Evolutionary conservation across 2,329 filamentous ascomycete species (phyloP).

Genomic region (Balansia obtecta): DNA sequence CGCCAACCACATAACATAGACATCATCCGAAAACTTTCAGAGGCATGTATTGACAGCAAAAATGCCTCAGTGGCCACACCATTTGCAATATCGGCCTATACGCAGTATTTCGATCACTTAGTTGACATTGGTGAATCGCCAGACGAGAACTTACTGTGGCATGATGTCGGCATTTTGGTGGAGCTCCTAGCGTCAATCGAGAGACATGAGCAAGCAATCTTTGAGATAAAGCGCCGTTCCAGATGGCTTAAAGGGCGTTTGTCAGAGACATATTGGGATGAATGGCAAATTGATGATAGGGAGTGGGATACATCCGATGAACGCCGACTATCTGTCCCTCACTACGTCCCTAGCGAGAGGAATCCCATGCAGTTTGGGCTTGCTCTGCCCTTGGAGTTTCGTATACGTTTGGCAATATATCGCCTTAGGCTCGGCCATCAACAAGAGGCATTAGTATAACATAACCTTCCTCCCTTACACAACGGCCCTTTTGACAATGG

Average conservation of each 20-base stretch:
- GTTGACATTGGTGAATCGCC: constrained; percentile 19
- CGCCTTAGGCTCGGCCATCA: constrained; percentile 58
- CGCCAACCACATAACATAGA: constrained; percentile 40
- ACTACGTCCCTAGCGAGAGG: constrained; percentile 45
- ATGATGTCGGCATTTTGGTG: constrained; percentile 73
- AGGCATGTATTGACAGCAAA: constrained; percentile 41
- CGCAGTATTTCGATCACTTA: constrained; percentile 31
- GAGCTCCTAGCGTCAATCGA: constrained; percentile 61
- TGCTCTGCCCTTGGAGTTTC: constrained; percentile 67
- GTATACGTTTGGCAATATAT: constrained; percentile 72
- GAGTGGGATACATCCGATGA: constrained; percentile 74
- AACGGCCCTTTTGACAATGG: background rate
- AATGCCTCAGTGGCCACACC: constrained; percentile 26
- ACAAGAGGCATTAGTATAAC: constrained; percentile 64
- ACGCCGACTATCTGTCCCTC: constrained; percentile 49
- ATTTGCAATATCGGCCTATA: constrained; percentile 36
- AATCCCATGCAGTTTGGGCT: constrained; percentile 52
- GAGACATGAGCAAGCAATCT: constrained; percentile 53
- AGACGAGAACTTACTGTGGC: constrained; percentile 48
- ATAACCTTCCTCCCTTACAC: constrained; percentile 7
- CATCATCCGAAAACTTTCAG: constrained; percentile 42
- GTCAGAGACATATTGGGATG: constrained; percentile 67
- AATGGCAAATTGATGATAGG: constrained; percentile 58
- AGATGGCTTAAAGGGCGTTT: constrained; percentile 73
- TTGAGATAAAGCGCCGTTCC: constrained; percentile 56